phyloP scores from a whole-genome alignment of 1,284 basidiomycete genomes.

The Peniophora sp. region DNA sequence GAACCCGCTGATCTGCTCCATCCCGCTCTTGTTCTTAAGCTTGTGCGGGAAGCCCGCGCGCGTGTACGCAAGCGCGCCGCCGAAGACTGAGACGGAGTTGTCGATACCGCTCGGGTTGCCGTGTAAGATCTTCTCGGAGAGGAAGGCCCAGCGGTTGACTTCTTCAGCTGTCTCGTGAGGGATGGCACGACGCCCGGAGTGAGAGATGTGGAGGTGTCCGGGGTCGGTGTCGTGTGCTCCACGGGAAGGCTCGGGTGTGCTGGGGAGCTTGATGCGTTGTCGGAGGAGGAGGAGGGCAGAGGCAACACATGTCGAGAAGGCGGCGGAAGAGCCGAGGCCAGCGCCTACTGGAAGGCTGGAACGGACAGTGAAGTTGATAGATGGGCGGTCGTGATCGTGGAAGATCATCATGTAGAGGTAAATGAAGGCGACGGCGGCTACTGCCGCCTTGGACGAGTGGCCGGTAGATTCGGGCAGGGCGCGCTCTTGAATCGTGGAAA shows the following conservation, averaged over 20 bases:
- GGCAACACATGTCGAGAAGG: constrained; percentile 85
- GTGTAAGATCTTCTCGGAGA: constrained; percentile 94
- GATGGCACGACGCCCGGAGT: constrained; percentile 59
- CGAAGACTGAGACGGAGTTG: constrained; percentile 90
- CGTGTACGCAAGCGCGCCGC: constrained; percentile 90
- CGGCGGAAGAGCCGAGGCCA: constrained; percentile 94
- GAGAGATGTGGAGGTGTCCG: constrained; percentile 53
- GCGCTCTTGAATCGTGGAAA: constrained; percentile 56
- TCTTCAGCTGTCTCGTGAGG: constrained; percentile 56
- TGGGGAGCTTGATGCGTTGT: constrained; percentile 49
- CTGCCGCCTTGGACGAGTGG: constrained; percentile 45
- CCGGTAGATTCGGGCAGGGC: constrained; percentile 39
- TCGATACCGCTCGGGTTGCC: constrained; percentile 98
- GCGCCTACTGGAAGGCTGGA: constrained; percentile 98
- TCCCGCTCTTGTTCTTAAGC: constrained; percentile 57
- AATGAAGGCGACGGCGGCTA: constrained; percentile 79
- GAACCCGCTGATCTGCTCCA: constrained; percentile 84
- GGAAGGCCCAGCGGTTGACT: constrained; percentile 91
- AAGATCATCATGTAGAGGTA: constrained; percentile 89
- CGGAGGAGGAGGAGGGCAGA: constrained; percentile 74
- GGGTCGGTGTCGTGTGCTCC: constrained; percentile 29
- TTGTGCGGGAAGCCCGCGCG: constrained; percentile 55
- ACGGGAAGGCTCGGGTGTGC: constrained; percentile 35
- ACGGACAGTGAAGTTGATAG: constrained; percentile 77
- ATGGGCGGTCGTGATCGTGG: constrained; percentile 46